Conservation (phyloP, 1,284 basidiomycete species). For the Austroboletus olivaceoglutinosus region DNA sequence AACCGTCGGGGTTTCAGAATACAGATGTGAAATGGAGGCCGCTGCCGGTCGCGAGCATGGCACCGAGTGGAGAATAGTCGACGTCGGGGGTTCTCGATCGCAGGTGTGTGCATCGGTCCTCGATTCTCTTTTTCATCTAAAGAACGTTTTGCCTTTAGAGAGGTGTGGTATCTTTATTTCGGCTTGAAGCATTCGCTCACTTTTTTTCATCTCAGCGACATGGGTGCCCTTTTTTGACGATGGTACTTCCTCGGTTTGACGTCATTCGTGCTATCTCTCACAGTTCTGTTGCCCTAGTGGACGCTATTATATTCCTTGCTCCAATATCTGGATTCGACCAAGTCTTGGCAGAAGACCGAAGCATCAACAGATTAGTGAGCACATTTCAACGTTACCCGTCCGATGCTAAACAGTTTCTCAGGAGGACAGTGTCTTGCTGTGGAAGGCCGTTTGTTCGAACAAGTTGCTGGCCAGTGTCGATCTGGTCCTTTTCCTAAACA, state of each 20-base stretch:
- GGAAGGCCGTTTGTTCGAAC: slow-evolving; percentile 75
- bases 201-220: slow-evolving; percentile 39
- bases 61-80: slow-evolving; percentile 76
- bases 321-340: slow-evolving; percentile 81
- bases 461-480: slow-evolving; percentile 70
- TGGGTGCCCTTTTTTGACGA: slow-evolving; percentile 79
- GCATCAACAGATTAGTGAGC: slow-evolving; percentile 66
- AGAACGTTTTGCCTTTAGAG: slow-evolving; percentile 12
- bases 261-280: not conserved
- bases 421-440: slow-evolving; percentile 79
- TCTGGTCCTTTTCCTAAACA: slow-evolving; percentile 76
- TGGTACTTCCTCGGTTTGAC: slow-evolving; percentile 40
- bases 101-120: slow-evolving; percentile 46
- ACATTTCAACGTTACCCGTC: not conserved
- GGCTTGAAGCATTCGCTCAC: slow-evolving; percentile 2
- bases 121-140: slow-evolving; percentile 10
- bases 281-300: slow-evolving; percentile 39
- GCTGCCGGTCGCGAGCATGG: slow-evolving; percentile 63
- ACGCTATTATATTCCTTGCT: slow-evolving; percentile 78
- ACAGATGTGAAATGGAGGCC: slow-evolving; percentile 76
- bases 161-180: slow-evolving; percentile 19
- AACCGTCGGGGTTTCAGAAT: slow-evolving; percentile 74
- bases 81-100: slow-evolving; percentile 74
- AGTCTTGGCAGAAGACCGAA: slow-evolving; percentile 65
- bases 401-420: slow-evolving; percentile 24